Conservation (phyloP, 306 rosid species). For the Rosa persica region DNA sequence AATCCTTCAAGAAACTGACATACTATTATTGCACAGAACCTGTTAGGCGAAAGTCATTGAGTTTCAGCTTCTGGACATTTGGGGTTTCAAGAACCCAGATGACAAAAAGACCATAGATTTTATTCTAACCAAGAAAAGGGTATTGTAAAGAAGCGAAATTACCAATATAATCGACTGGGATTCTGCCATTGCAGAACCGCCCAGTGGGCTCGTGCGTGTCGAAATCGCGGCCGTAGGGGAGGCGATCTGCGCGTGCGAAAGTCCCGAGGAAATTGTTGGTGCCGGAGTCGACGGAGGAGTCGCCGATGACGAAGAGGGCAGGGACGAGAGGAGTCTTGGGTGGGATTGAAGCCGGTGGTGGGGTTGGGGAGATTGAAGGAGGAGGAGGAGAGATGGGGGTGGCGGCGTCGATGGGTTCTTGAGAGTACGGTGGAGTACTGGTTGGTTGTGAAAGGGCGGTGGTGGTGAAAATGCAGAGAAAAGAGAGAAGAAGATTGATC, state of each 20-base stretch:
- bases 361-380: constrained; percentile 9
- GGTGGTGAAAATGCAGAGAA: constrained; percentile 26
- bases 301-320: constrained; percentile 75
- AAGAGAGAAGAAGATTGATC: constrained; percentile 5
- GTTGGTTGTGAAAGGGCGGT: constrained; percentile 16
- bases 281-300: constrained; percentile 84
- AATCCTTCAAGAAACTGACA: background rate
- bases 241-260: constrained; percentile 74
- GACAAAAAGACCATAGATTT: background rate
- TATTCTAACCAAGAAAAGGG: background rate
- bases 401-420: background rate
- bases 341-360: background rate
- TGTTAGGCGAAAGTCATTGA: background rate
- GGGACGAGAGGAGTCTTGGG: constrained; percentile 46
- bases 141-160: background rate
- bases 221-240: constrained; percentile 81
- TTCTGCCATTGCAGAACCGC: constrained; percentile 78
- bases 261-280: constrained; percentile 81
- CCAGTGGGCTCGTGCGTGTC: constrained; percentile 81
- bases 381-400: background rate
- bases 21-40: background rate
- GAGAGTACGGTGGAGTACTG: background rate
- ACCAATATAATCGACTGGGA: constrained; percentile 89
- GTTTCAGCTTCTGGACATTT: background rate
- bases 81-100: constrained; percentile 3